Evolutionary conservation across 352 stramenopile species (phyloP), one percentile per base, ranked within the genome.

Genomic region (Salisapilia sapeloensis): DNA sequence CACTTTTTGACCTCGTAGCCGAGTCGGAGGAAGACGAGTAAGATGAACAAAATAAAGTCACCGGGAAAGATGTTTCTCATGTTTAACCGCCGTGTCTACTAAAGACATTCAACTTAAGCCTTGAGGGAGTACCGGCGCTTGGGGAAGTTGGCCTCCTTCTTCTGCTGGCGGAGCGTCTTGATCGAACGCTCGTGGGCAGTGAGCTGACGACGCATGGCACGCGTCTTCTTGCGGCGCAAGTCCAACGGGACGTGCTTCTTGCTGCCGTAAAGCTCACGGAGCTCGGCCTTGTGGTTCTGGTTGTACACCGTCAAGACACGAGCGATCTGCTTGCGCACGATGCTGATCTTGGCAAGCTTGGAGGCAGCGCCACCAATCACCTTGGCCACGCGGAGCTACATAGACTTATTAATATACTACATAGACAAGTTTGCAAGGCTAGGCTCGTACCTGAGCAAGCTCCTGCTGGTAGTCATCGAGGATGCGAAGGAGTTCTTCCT

Each of bases 311-410:
- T 99, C 42, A 99, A 72, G 26, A 98, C 85, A 50, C 96, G 93
- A 24, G 96, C 96, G 56, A 99, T 99, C 42, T 82, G 94, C 65
- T 99, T 99, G 70, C 96, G 94, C 14, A 99, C 95, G 24, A 89
- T 65, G 54, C 94, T 93, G 71, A 99, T 99, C 80, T 99, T 98
- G 59, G 92, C 86, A 44, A 99, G 92, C 85, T 99, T 99, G 29
- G 92, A 96, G 37, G 94, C 92, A 22, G 95, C 94, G 38, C 95
- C 96, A 44, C 94, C 93, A 29, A 96, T 99, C 29, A 98, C 93
- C 82, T 99, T 97, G 50, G 93, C 92, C 35, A 99, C 94, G 53
- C 95, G 89, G 45, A 99, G 86, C 66, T 96, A 41, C 24, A 27
- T 11, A 31, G 24, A 29, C 43, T 13, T 19, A 30, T 36, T 16